A percentile compares a stretch with the other conserved stretches of the same genome.
These are phyloP conservation scores for Lentinula raphanica DNA, from an alignment of 768 basidiomycete species.

Conservation along the genomic window DNA sequence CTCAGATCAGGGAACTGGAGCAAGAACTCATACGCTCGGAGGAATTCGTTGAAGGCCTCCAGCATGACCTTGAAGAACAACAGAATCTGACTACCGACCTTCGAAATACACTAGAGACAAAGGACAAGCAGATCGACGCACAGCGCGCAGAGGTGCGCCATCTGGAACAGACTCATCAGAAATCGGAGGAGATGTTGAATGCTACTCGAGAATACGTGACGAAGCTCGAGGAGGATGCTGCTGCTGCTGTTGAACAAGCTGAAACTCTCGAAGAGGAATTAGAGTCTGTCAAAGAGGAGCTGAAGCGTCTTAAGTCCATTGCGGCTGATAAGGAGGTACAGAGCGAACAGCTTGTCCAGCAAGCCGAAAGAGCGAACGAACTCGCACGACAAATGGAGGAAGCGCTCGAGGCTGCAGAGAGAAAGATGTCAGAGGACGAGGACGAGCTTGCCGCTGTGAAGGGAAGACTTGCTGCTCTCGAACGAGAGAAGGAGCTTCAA, in stretches of 20 bases:
- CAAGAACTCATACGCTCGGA: slow-evolving; percentile 52
- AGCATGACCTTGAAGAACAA: slow-evolving; percentile 53
- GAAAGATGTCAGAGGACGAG: slow-evolving; percentile 61
- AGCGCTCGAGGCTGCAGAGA: slow-evolving; percentile 69
- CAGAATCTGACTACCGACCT: slow-evolving; percentile 37
- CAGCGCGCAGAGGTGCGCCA: slow-evolving; percentile 24
- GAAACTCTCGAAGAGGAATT: slow-evolving; percentile 56
- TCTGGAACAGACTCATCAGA: slow-evolving; percentile 21
- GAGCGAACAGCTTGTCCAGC: slow-evolving; percentile 46
- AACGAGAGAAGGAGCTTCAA: slow-evolving; percentile 52
- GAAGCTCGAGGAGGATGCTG: slow-evolving; percentile 61
- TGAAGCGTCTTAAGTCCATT: slow-evolving; percentile 37
- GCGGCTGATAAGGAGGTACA: slow-evolving; percentile 46
- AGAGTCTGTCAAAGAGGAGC: slow-evolving; percentile 37
- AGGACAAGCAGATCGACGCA: slow-evolving; percentile 31
- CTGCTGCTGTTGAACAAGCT: slow-evolving; percentile 44
- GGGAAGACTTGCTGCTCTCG: slow-evolving; percentile 45
- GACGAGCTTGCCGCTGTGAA: slow-evolving; percentile 46
- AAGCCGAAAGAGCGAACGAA: slow-evolving; percentile 47
- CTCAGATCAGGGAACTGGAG: slow-evolving; percentile 57
- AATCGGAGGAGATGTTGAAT: slow-evolving; percentile 33
- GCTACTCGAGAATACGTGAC: slow-evolving; percentile 45
- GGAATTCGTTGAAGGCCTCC: slow-evolving; percentile 47
- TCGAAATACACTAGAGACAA: slow-evolving; percentile 37
- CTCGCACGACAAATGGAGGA: slow-evolving; percentile 67